Evolutionary conservation across 495 filamentous ascomycete species (phyloP).

Genomic region (Penicillium bialowiezense): DNA sequence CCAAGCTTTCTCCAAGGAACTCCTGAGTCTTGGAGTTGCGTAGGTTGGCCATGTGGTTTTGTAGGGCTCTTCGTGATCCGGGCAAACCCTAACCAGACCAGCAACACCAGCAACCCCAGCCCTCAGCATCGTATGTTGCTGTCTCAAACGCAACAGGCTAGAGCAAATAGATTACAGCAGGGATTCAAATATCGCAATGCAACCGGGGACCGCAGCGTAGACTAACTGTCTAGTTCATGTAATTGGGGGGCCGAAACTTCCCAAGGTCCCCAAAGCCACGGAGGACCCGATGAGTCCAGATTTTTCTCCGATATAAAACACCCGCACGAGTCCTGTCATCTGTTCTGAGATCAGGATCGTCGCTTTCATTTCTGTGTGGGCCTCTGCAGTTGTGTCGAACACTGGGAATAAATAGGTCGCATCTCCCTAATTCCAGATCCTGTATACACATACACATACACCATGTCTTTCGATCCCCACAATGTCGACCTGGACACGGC

Average conservation of each 20-base stretch:
- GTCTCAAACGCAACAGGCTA: no score
- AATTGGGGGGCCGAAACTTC: constrained; percentile 13
- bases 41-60: not conserved
- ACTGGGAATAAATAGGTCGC: not conserved
- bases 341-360: not conserved
- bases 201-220: not conserved
- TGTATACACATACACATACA: not conserved
- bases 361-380: not conserved
- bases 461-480: constrained; percentile 35
- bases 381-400: not conserved
- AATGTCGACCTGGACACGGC: constrained; percentile 39
- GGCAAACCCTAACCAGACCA: no score
- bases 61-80: not conserved
- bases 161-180: no score
- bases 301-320: constrained; percentile 20
- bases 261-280: constrained; percentile 24
- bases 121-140: no score
- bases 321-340: constrained; percentile 2
- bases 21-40: not conserved
- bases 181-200: no score
- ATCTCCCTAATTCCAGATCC: not conserved
- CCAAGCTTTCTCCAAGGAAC: constrained; percentile 8
- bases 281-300: constrained; percentile 12
- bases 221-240: constrained; percentile 1
- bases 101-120: no score